A percentile compares a stretch with the other conserved stretches of the same genome.
Evolutionary conservation across 768 basidiomycete genomes (phyloP).

Genomic region (Leccinum boreale): DNA sequence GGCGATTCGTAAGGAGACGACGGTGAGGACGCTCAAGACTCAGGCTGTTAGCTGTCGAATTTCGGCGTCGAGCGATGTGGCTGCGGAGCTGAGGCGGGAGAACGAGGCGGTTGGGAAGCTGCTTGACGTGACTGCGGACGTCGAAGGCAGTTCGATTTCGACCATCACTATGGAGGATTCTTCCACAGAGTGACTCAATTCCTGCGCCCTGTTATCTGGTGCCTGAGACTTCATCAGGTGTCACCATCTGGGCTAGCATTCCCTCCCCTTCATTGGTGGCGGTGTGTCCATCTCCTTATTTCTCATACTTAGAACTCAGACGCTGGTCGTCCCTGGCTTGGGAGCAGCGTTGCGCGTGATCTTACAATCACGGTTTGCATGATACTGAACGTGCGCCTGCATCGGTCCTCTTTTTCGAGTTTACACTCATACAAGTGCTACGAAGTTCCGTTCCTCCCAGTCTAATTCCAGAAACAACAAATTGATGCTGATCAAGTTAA

Average conservation of each 20-base stretch:
- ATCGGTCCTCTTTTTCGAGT: too few relatives aligned
- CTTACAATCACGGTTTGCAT: too few relatives aligned
- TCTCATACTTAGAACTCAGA: too few relatives aligned
- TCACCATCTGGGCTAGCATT: too few relatives aligned
- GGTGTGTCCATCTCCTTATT: neutral
- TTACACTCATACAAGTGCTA: too few relatives aligned
- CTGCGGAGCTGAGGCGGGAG: slow-evolving; percentile 20
- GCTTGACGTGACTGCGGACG: slow-evolving; percentile 36
- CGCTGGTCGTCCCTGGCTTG: too few relatives aligned
- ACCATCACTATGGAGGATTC: slow-evolving; percentile 12
- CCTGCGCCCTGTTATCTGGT: neutral
- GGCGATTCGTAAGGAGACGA: slow-evolving; percentile 36
- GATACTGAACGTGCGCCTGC: too few relatives aligned
- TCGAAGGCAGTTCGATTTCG: slow-evolving; percentile 32
- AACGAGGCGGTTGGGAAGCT: slow-evolving; percentile 30
- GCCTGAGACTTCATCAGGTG: neutral
- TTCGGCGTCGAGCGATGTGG: slow-evolving; percentile 40
- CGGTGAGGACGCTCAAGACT: slow-evolving; percentile 40
- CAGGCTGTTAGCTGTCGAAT: slow-evolving; percentile 48
- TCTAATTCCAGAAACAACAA: neutral
- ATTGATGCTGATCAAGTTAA: slow-evolving; percentile 2
- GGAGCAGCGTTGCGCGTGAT: too few relatives aligned
- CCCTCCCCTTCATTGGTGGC: neutral
- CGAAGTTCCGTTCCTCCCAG: neutral
- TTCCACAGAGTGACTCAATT: neutral